A percentile compares a stretch with the other conserved stretches of the same genome.
Conservation (phyloP, 1,139 yeast species). For the Saccharomycopsis crataegensis region DNA sequence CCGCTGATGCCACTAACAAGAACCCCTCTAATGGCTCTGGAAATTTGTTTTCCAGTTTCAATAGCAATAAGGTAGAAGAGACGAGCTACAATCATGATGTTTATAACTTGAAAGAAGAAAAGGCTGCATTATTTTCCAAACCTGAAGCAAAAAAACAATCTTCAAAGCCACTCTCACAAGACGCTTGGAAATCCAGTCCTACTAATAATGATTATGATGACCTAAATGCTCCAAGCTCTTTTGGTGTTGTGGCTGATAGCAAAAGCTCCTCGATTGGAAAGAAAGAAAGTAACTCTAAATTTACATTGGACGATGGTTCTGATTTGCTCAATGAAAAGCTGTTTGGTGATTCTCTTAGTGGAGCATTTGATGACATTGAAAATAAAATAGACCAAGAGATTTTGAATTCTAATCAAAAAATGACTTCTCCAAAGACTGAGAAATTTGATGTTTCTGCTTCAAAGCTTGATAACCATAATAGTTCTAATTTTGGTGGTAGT, state of each 20-base stretch:
- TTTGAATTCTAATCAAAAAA: not conserved
- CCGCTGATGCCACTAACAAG: not conserved
- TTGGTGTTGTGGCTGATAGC: no score
- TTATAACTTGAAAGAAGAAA: slow-evolving; percentile 9
- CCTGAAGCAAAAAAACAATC: not conserved
- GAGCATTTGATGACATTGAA: slow-evolving; percentile 16
- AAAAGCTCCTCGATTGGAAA: no score
- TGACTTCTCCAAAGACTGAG: not conserved
- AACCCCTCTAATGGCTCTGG: not conserved
- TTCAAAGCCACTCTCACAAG: not conserved
- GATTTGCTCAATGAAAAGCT: not conserved
- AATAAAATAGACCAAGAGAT: slow-evolving; percentile 5
- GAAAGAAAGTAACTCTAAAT: no score
- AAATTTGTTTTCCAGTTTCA: not conserved
- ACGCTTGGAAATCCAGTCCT: not conserved
- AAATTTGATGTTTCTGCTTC: not conserved
- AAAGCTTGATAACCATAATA: not conserved
- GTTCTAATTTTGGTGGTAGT: not conserved
- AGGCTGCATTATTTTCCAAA: slow-evolving; percentile 5
- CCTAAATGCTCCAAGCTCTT: no score
- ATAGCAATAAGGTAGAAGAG: not conserved
- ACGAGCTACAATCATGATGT: slow-evolving; percentile 10
- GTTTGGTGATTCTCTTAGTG: slow-evolving; percentile 16
- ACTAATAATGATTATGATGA: no score
- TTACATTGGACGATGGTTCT: not conserved